Evolutionary conservation across 345 rosid genomes (phyloP), one percentile per base, ranked within the genome.

Genomic region (Citropsis articulata): DNA sequence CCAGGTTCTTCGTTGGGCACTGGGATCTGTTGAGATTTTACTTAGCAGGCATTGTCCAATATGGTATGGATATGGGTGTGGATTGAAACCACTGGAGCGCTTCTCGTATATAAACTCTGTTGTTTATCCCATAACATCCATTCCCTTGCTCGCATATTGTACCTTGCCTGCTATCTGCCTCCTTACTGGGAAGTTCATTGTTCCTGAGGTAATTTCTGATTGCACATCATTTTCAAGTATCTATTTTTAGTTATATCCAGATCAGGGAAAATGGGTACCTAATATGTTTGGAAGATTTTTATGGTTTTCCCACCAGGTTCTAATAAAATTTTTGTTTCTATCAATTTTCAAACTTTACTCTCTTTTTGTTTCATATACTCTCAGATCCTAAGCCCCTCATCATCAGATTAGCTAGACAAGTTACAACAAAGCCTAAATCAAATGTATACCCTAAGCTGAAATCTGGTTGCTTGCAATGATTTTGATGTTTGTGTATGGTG

Each of bases 1-100:
- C 69, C 93, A 91, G 83, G 95, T 91, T 75, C 90, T 91, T 6
- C 88, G 93, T 9, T 89, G 95, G 95, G 93, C 95, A 13, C 76
- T 89, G 18, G 95, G 91, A 59, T 89, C 95, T 16, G 95, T 91
- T 55, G 95, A 91, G 89, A 91, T 91, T 56, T 80, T 91, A 59
- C 83, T 91, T 64, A 91, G 95, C 79, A 84, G 85, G 84, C 95
- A 91, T 66, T 91, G 93, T 75, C 95, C 95, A 5, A 81, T 91
- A 67, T 91, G 93, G 93, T 89, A 91, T 53, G 95, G 95, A 2
- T 91, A 86, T 62, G 91, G 95, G 22, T 81, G 93, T 38, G 91
- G 95, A n/a, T 70, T 91, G 80, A 89, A 89, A 67, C 81, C 89
- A 68, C 30, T 91, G 83, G 95, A 91, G 75, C 87, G 91, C 36